A percentile compares a stretch with the other conserved stretches of the same genome.
Conservation (phyloP, 345 rosid species). For the Iberis pinnata region DNA sequence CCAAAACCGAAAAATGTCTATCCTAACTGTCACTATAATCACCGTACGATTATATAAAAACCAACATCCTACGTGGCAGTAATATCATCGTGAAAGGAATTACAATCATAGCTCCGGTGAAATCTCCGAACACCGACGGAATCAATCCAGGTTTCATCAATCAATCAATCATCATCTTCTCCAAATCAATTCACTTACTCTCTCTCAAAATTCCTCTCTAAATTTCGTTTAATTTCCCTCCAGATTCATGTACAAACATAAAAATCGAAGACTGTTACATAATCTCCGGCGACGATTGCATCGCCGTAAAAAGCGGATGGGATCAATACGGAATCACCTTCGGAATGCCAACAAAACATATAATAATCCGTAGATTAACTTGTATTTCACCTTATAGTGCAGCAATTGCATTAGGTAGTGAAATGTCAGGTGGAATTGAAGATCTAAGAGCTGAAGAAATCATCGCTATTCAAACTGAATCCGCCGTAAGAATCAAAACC, state of each 20-base stretch:
- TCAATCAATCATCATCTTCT: too few relatives aligned
- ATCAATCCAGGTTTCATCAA: slow-evolving; percentile 96
- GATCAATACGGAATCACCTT: slow-evolving; percentile 50
- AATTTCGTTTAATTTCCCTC: too few relatives aligned
- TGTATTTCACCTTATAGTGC: slow-evolving; percentile 71
- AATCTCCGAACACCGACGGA: slow-evolving; percentile 89
- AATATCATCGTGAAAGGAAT: slow-evolving; percentile 64
- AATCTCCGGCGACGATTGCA: slow-evolving; percentile 87
- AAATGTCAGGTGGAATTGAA: slow-evolving; percentile 67
- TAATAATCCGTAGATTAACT: slow-evolving; percentile 47
- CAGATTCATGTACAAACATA: slow-evolving; percentile 89
- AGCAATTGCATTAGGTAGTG: slow-evolving; percentile 62
- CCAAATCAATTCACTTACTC: too few relatives aligned
- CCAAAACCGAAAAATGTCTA: too few relatives aligned
- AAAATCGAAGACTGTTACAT: slow-evolving; percentile 83
- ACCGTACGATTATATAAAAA: neutral
- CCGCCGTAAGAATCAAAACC: slow-evolving; percentile 53
- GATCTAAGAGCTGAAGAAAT: slow-evolving; percentile 47
- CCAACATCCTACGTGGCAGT: slow-evolving; percentile 37
- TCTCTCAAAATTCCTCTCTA: too few relatives aligned
- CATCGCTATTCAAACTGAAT: slow-evolving; percentile 44
- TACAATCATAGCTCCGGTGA: slow-evolving; percentile 76
- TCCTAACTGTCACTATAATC: neutral
- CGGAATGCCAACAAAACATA: slow-evolving; percentile 40
- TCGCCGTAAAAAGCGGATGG: slow-evolving; percentile 83